These are phyloP conservation scores for Nitzschia putrida DNA, from an alignment of 108 stramenopile species.

Conservation along the genomic window DNA sequence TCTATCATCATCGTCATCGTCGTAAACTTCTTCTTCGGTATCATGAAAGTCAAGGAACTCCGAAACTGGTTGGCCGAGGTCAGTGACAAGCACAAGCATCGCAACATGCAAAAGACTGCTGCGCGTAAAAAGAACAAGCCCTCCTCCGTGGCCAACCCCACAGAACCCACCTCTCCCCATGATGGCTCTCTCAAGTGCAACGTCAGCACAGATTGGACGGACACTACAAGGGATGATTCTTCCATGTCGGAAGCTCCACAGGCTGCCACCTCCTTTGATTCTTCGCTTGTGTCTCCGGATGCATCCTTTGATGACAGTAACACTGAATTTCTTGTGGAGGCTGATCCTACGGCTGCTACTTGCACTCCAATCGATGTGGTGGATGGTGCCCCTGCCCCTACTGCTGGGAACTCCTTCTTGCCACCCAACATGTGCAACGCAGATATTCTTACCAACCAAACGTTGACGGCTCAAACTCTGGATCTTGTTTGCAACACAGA, in stretches of 20 bases:
- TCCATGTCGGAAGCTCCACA: too few relatives aligned
- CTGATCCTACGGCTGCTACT: too few relatives aligned
- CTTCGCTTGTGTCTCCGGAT: not conserved
- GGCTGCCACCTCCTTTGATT: not conserved
- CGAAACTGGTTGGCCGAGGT: slow-evolving; percentile 28
- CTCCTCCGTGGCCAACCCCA: not conserved
- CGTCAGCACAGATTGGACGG: slow-evolving; percentile 10
- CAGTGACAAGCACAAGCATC: slow-evolving; percentile 32
- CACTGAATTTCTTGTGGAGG: too few relatives aligned
- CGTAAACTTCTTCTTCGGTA: too few relatives aligned
- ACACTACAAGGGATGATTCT: slow-evolving; percentile 6
- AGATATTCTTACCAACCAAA: slow-evolving; percentile 14
- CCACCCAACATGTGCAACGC: not conserved
- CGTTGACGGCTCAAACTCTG: slow-evolving; percentile 12
- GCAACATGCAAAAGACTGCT: not conserved
- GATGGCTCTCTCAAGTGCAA: not conserved
- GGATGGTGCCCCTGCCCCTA: too few relatives aligned
- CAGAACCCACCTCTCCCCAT: not conserved
- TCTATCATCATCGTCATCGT: too few relatives aligned
- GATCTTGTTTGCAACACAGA: slow-evolving; percentile 8
- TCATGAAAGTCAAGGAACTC: slow-evolving; percentile 43
- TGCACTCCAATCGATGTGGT: too few relatives aligned
- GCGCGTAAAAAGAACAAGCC: not conserved
- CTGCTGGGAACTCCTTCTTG: too few relatives aligned
- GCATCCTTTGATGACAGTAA: slow-evolving; percentile 9